phyloP scores from a whole-genome alignment of 73 alveolate genomes.

The Uronychia setigera region DNA sequence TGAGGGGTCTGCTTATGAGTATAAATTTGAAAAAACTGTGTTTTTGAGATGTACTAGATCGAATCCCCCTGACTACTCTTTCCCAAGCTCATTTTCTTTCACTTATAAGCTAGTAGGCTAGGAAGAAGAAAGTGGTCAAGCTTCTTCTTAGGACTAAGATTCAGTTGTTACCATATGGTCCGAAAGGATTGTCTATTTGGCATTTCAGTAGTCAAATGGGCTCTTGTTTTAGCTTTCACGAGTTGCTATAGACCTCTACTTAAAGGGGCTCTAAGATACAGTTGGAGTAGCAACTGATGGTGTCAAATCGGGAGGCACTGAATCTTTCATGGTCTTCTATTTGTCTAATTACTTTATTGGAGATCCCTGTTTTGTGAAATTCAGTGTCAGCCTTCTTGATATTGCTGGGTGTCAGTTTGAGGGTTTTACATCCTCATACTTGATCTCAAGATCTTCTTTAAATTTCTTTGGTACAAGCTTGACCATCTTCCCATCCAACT shows the following conservation, averaged over 20 bases:
- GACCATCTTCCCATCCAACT: not conserved
- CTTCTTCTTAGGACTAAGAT: no score
- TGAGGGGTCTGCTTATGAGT: not conserved
- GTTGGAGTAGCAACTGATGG: no score
- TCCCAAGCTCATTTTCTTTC: not conserved
- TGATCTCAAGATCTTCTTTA: not conserved
- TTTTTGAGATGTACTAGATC: not conserved
- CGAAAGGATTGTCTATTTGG: no score
- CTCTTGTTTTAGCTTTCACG: no score
- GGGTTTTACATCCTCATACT: not conserved
- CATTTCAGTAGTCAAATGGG: no score
- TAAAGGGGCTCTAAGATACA: no score
- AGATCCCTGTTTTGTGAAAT: not conserved
- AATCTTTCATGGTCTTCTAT: not conserved
- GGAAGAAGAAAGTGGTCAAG: not conserved
- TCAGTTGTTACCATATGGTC: no score
- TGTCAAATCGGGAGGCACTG: not conserved
- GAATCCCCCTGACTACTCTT: not conserved
- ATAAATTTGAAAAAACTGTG: not conserved
- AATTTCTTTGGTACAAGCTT: not conserved
- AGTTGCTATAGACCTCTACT: no score
- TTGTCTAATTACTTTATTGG: no score
- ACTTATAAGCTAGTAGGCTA: not conserved
- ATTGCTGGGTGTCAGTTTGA: not conserved
- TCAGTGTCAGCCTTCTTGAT: not conserved